These are phyloP conservation scores for Calonectria hongkongensis DNA, from an alignment of 2,329 filamentous ascomycete species.

Conservation along the genomic window DNA sequence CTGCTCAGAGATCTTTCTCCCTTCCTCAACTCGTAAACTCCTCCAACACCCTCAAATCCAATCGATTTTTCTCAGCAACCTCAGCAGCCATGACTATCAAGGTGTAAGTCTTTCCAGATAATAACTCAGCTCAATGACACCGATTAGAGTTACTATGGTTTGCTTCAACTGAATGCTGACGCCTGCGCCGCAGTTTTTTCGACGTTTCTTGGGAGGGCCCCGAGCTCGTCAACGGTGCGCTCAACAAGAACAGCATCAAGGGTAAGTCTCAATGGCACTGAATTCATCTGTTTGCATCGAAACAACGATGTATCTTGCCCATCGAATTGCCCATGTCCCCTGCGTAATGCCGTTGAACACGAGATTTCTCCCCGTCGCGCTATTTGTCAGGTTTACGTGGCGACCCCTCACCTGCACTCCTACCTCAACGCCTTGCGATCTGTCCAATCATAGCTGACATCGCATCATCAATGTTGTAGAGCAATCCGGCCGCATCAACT, in stretches of 20 bases:
- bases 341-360: background rate
- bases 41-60: constrained; percentile 61
- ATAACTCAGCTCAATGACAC: constrained; percentile 25
- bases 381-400: constrained; percentile 41
- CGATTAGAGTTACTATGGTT: background rate
- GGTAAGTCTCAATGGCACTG: constrained; percentile 68
- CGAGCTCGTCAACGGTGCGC: constrained; percentile 70
- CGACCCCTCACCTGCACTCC: constrained; percentile 18
- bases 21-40: constrained; percentile 65
- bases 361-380: constrained; percentile 6
- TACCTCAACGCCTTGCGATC: constrained; percentile 15
- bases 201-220: constrained; percentile 84
- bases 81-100: constrained; percentile 83
- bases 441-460: constrained; percentile 46
- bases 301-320: background rate
- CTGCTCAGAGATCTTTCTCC: constrained; percentile 63
- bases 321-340: background rate
- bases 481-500: constrained; percentile 87
- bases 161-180: constrained; percentile 44
- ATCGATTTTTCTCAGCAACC: constrained; percentile 74
- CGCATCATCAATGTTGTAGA: constrained; percentile 66
- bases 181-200: constrained; percentile 74
- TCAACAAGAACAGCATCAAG: constrained; percentile 62
- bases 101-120: constrained; percentile 72
- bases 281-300: constrained; percentile 35